Conservation (phyloP, 2,329 filamentous ascomycete genomes). For the Aspergillus japonicus region DNA sequence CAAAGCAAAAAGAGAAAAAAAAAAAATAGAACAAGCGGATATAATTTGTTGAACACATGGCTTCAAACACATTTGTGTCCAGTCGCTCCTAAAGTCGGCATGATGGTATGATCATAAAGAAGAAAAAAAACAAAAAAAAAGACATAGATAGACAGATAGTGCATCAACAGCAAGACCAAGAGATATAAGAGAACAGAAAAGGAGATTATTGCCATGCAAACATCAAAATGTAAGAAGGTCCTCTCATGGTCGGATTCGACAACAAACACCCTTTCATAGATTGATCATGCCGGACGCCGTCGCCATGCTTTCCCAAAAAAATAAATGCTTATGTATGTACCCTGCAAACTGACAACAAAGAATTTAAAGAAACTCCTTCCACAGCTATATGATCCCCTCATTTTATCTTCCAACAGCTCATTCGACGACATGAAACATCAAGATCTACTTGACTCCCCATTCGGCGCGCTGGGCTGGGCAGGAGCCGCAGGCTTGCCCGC, state of each 20-base stretch:
- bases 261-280: constrained; percentile 13
- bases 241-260: constrained; percentile 15
- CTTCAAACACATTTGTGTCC: neutral
- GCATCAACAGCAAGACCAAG: constrained; percentile 12
- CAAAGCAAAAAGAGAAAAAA: neutral
- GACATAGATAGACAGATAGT: neutral
- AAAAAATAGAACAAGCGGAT: too few relatives aligned
- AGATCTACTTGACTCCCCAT: constrained; percentile 24
- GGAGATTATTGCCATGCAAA: constrained; percentile 21
- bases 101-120: constrained; percentile 5
- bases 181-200: constrained; percentile 7
- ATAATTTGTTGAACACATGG: neutral
- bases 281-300: constrained; percentile 27
- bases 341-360: constrained; percentile 15
- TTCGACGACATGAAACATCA: neutral
- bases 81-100: neutral
- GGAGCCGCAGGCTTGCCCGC: constrained; percentile 26
- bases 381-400: constrained; percentile 8
- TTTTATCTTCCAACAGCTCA: constrained; percentile 13
- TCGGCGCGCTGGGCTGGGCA: constrained; percentile 22
- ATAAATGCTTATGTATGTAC: constrained; percentile 25
- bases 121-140: neutral
- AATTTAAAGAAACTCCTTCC: constrained; percentile 12
- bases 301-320: constrained; percentile 30
- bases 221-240: constrained; percentile 18